Base-by-base conservation (phyloP, 192 early-diverging fungal genomes). In the Linnemannia elongata region DNA sequence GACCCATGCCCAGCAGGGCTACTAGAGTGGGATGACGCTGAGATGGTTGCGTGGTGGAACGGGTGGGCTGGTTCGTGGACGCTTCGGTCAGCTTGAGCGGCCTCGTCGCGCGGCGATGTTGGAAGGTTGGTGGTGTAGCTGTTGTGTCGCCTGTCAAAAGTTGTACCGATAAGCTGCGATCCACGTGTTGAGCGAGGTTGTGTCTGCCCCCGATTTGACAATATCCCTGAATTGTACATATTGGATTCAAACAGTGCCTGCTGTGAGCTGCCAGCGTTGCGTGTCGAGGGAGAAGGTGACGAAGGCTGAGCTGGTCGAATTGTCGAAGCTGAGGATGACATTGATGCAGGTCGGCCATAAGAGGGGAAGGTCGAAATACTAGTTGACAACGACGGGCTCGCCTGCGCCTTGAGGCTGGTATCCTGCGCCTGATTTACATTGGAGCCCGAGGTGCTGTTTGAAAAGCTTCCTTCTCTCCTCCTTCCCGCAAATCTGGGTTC, bases 281-380 rank as follows among this genome's bases (percentile, higher is more conserved):
- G 69, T 30, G 75, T 39, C 0, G 85, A 87, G 1, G 79, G 80
- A 13, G 85, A 81, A n/a, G 85, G 85, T 0, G 85, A 87, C 7
- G 85, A 71, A 18, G 85, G 85, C 33, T 74, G 79, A 24, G 76
- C 57, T 33, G 85, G 85, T 20, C 85, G 85, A 10, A 87, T 87
- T 17, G 85, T 87, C 20, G 85, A 87, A 18, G 85, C 85, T 13
- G 85, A 87, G 12, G 85, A 87, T 18, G 85, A 87, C 79, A 87
- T 81, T 27, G 85, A 87, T 15, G 79, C 79, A 30, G 85, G 85
- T 70, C 68, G 52, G 3, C 44, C 80, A 33, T 71, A 75, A 0
- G 80, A 54, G 8, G 79, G 79, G 54, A 87, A 87, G 1, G 85
- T 75, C 1, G 85, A 81, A 27, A 75, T 81, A 20, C 79, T 87